Evolutionary conservation across 2,329 filamentous ascomycete species (phyloP).

Genomic region (Stagonosporopsis vannaccii): DNA sequence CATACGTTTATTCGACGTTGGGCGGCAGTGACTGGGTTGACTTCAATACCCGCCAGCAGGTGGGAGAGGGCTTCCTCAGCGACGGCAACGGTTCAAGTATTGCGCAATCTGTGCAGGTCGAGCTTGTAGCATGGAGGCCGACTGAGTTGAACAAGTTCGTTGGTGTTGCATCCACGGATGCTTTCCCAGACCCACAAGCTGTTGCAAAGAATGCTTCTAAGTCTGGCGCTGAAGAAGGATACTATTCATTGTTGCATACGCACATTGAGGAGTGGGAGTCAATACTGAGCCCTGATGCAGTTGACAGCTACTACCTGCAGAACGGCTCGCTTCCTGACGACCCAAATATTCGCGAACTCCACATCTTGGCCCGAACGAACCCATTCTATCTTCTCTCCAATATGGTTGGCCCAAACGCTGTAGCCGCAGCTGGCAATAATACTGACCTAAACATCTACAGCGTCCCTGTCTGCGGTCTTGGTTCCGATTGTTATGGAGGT

Average conservation of each 20-base stretch:
- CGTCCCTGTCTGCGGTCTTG: constrained; percentile 72
- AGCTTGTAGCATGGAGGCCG: constrained; percentile 60
- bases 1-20: constrained; percentile 63
- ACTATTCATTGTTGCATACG: constrained; percentile 59
- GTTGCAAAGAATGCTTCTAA: constrained; percentile 64
- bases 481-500: constrained; percentile 72
- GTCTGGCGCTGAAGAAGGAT: constrained; percentile 62
- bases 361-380: constrained; percentile 63
- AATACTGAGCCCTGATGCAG: constrained; percentile 66
- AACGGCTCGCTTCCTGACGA: constrained; percentile 65
- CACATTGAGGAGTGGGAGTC: constrained; percentile 69
- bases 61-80: constrained; percentile 59
- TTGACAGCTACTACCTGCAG: constrained; percentile 68
- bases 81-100: constrained; percentile 67
- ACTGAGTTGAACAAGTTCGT: constrained; percentile 71
- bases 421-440: constrained; percentile 57
- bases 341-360: constrained; percentile 62
- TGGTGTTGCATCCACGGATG: constrained; percentile 72
- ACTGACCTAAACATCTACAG: constrained; percentile 66
- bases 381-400: constrained; percentile 65
- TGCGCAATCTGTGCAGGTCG: constrained; percentile 65
- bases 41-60: constrained; percentile 52
- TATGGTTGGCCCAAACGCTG: constrained; percentile 62
- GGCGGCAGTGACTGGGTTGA: constrained; percentile 56
- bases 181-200: constrained; percentile 64